Evolutionary conservation across 768 basidiomycete genomes (phyloP).

Genomic region (Tulasnella sp.): DNA sequence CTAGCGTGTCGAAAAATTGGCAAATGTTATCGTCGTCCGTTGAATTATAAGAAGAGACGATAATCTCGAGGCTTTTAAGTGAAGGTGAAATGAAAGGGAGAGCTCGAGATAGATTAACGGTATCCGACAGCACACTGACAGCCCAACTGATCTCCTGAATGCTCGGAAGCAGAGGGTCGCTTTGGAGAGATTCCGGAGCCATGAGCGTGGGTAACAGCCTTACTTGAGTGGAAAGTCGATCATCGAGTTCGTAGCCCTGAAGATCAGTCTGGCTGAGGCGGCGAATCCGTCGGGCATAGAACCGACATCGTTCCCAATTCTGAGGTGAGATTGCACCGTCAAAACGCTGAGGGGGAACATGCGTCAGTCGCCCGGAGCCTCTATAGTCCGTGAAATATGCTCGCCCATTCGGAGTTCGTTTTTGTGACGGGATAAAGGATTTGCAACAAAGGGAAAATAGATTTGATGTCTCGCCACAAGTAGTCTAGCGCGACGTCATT

Average conservation of each 20-base stretch:
- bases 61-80: background rate
- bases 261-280: background rate
- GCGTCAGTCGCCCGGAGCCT: too few relatives aligned
- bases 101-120: background rate
- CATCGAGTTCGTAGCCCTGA: background rate
- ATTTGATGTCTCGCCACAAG: constrained; percentile 14
- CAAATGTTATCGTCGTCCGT: background rate
- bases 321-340: background rate
- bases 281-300: background rate
- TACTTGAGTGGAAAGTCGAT: background rate
- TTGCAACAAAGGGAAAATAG: constrained; percentile 2
- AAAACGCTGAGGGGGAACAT: background rate
- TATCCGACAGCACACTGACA: too few relatives aligned
- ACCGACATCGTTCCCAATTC: background rate
- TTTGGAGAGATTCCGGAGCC: background rate
- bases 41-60: background rate
- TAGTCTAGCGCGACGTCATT: constrained; percentile 3
- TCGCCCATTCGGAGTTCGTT: background rate
- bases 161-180: background rate
- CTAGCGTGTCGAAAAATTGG: background rate
- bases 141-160: background rate
- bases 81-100: background rate
- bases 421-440: background rate
- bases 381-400: too few relatives aligned
- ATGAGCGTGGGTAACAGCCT: background rate